A percentile compares a stretch with the other conserved stretches of the same genome.
Evolutionary conservation across 2,329 filamentous ascomycete genomes (phyloP).

Genomic region (Neofusicoccum parvum): DNA sequence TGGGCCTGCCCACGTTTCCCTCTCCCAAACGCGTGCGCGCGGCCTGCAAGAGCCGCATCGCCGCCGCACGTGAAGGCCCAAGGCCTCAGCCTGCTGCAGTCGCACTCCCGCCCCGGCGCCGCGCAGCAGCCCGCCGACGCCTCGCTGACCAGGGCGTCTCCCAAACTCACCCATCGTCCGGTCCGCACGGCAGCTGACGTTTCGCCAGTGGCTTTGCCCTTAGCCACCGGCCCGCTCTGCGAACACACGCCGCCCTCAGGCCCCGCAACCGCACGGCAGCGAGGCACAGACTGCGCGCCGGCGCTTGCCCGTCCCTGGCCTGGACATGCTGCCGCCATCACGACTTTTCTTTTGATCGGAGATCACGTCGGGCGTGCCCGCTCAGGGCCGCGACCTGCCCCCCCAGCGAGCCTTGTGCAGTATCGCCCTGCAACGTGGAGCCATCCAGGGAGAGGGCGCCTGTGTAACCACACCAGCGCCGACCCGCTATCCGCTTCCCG

Average conservation of each 20-base stretch:
- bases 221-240: not conserved
- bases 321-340: not conserved
- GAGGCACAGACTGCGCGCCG: not conserved
- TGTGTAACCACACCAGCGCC: conserved; percentile 11
- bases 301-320: not conserved
- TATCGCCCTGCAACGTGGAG: conserved; percentile 22
- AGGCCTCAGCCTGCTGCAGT: not conserved
- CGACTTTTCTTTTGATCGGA: conserved; percentile 16
- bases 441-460: conserved; percentile 7
- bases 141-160: conserved; percentile 5
- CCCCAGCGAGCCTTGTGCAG: conserved; percentile 1
- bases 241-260: not conserved
- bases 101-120: not conserved
- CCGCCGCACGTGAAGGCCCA: conserved; percentile 3
- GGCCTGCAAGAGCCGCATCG: conserved; percentile 5
- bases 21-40: not conserved
- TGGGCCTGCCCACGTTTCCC: not conserved
- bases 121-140: not conserved
- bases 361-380: not conserved
- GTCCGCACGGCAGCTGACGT: conserved; percentile 1
- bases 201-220: not conserved
- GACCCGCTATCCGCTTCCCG: conserved; percentile 5
- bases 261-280: not conserved
- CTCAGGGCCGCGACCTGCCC: not conserved
- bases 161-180: not conserved